Percentiles rank a stretch among this genome's conserved stretches.
These are phyloP conservation scores for Vanrija sp. DNA, from an alignment of 1,284 basidiomycete species.

Conservation along the genomic window DNA sequence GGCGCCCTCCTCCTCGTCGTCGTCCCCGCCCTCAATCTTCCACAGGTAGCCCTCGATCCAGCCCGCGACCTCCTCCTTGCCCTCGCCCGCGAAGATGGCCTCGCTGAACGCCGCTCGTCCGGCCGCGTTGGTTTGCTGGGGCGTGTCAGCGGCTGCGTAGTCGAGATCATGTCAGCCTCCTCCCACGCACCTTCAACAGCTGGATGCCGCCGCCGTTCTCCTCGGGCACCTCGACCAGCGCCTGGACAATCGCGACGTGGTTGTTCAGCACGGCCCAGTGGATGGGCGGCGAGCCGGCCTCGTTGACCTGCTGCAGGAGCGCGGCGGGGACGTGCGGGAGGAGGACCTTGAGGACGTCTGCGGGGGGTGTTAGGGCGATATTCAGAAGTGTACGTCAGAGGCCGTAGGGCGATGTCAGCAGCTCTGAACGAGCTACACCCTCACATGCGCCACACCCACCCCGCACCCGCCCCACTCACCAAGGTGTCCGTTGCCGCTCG, in stretches of 20 bases:
- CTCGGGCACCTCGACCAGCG: slow-evolving; percentile 56
- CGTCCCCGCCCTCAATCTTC: slow-evolving; percentile 33
- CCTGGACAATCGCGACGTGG: slow-evolving; percentile 63
- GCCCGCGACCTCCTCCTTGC: slow-evolving; percentile 49
- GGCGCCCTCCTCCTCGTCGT: slow-evolving; percentile 18
- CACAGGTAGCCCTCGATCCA: slow-evolving; percentile 49
- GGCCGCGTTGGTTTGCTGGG: slow-evolving; percentile 40
- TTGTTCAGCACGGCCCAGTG: slow-evolving; percentile 85
- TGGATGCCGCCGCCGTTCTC: slow-evolving; percentile 43
- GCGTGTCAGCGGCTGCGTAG: slow-evolving; percentile 1
- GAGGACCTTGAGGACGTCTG: slow-evolving; percentile 13
- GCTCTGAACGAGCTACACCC: background rate
- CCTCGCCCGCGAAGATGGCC: slow-evolving; percentile 46
- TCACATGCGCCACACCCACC: too few species aligned
- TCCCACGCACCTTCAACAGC: slow-evolving; percentile 39
- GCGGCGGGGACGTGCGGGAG: slow-evolving; percentile 57
- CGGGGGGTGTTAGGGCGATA: background rate
- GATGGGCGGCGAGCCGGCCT: slow-evolving; percentile 68
- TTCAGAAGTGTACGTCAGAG: background rate
- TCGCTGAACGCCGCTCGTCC: slow-evolving; percentile 46
- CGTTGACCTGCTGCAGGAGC: slow-evolving; percentile 61
- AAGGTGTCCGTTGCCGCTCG: slow-evolving; percentile 75
- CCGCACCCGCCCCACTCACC: slow-evolving; percentile 57
- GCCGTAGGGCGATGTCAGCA: background rate
- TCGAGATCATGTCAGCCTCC: too few species aligned